These are phyloP conservation scores for Casuarina cunninghamiana DNA, from an alignment of 306 rosid species.

Conservation along the genomic window DNA sequence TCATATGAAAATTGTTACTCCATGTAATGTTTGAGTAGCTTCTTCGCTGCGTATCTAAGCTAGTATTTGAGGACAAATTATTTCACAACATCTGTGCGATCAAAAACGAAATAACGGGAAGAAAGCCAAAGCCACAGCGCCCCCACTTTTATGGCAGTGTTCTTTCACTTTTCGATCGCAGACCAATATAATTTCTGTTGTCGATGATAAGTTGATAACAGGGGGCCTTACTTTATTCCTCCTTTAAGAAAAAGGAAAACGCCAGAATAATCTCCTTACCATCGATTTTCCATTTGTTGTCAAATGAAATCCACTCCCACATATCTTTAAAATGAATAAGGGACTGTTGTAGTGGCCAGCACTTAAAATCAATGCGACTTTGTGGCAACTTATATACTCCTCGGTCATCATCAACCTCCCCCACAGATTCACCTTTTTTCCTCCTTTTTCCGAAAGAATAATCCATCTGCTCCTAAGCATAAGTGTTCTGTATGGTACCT, in stretches of 20 bases:
- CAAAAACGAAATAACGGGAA: neutral
- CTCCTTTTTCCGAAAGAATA: neutral
- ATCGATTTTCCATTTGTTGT: neutral
- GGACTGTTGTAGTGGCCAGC: neutral
- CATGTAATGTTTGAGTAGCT: too few species aligned
- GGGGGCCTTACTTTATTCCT: neutral
- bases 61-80: too few species aligned
- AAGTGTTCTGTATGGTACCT: neutral
- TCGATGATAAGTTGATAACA: neutral
- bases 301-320: constrained; percentile 14
- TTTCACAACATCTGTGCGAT: too few species aligned
- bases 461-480: too few species aligned
- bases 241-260: neutral
- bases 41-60: too few species aligned
- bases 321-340: neutral
- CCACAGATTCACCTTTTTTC: neutral
- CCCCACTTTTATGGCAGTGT: neutral
- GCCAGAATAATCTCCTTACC: neutral
- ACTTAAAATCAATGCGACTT: neutral
- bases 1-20: too few species aligned
- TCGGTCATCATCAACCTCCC: constrained; percentile 17
- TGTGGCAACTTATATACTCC: constrained; percentile 6
- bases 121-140: neutral
- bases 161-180: neutral
- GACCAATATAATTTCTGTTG: neutral